Base-by-base conservation (phyloP, 2,329 filamentous ascomycete species). In the Zelopaecilomyces penicillatus region DNA sequence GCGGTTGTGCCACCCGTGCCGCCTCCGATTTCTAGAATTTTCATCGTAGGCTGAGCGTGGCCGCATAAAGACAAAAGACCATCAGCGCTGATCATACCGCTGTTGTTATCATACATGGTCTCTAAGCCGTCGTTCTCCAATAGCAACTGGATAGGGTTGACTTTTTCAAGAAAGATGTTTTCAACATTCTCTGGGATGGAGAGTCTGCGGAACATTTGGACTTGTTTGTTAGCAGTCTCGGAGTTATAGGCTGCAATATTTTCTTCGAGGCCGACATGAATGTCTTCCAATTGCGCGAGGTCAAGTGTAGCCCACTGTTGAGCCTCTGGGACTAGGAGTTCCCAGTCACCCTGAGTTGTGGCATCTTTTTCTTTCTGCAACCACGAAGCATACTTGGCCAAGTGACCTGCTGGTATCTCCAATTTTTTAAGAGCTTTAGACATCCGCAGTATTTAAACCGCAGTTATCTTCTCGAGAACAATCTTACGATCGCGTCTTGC, bases 1-100 rank as follows among this genome's bases (percentile, higher is more conserved):
- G 57, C 50, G 0, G 58, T 46, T 8, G 35, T 43, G 10, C 57
- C 60, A 4, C 66, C 68, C 4, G 65, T 67, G 3, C 70, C 70
- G 11, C 62, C 66, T 9, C 68, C 67, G 11, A 66, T 54, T 29
- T 57, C 53, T 10, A 51, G 28, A 2, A 51, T 26, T 28, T 32
- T 49, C 41, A 52, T 39, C 7, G 32, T 48, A 7, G 49, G 49
- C 27, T 48, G 41, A 10, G 26, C 10, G 33, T 52, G 46, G 19
- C 34, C 32, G 30, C 39, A 36, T n/a, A 45, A 38, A 8, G 29
- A 36, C 12, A 50, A 39, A 4, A 48, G 30, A 4, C 29, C 6
- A 2, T 35, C 39, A 10, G 35, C 31, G 28, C 46, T 36, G 5
- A 43, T 30, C 28, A 29, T 30, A 10, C 26, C 32, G 8, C 1